Evolutionary conservation across 345 rosid species (phyloP).

Genomic region (Populus alba): DNA sequence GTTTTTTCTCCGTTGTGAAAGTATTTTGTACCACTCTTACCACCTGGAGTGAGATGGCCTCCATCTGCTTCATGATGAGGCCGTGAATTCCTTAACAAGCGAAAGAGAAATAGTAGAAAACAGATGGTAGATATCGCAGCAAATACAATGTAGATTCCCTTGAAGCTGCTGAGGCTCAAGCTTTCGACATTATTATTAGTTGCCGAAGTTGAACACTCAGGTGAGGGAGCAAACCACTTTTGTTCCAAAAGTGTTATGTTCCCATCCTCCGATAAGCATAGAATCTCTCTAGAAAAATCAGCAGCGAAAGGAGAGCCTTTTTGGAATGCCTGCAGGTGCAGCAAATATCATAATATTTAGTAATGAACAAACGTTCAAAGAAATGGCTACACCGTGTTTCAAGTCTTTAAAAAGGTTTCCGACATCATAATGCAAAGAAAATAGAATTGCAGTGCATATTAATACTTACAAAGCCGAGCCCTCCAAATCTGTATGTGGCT

Average conservation of each 20-base stretch:
- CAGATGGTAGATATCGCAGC: constrained; percentile 41
- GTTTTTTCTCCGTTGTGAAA: constrained; percentile 9
- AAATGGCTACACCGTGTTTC: not conserved
- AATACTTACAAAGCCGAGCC: constrained; percentile 56
- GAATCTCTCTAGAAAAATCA: constrained; percentile 48
- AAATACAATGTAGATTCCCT: constrained; percentile 39
- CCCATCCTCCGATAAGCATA: constrained; percentile 42
- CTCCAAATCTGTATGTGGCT: constrained; percentile 45
- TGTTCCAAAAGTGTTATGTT: constrained; percentile 25
- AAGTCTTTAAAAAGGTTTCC: not conserved
- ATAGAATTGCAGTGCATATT: not conserved
- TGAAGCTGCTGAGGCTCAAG: constrained; percentile 41
- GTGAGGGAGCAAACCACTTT: constrained; percentile 27
- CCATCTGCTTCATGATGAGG: not conserved
- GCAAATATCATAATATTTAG: not conserved
- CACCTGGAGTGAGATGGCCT: constrained; percentile 5
- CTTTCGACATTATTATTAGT: constrained; percentile 14
- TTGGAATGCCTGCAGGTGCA: constrained; percentile 41
- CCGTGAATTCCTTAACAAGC: constrained; percentile 6
- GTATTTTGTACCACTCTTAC: constrained; percentile 8
- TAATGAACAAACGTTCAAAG: not conserved
- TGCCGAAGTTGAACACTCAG: constrained; percentile 19
- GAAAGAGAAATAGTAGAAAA: constrained; percentile 26
- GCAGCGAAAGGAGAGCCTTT: constrained; percentile 44
- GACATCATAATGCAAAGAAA: not conserved